Conservation (phyloP, 2,329 filamentous ascomycete species). For the Monilinia aucupariae region DNA sequence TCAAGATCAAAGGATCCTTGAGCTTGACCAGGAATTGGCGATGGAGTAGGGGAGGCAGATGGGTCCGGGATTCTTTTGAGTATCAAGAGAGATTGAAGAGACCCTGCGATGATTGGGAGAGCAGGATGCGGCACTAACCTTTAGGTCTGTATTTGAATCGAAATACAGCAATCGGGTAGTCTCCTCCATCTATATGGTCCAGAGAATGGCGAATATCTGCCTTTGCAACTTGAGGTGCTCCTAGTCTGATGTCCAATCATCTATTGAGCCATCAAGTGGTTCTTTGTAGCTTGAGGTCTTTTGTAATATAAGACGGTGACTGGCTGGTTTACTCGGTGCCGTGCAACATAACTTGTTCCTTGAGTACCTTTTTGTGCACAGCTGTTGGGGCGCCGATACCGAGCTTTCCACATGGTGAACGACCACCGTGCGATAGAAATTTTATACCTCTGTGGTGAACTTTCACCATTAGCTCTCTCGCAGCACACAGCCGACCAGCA, state of each 20-base stretch:
- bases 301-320: no score
- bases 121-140: background rate
- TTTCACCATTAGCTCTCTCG: background rate
- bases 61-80: background rate
- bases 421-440: no score
- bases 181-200: background rate
- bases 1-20: background rate
- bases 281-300: background rate
- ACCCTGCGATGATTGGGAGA: background rate
- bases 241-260: background rate
- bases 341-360: background rate
- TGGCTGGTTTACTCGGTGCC: background rate
- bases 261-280: background rate
- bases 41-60: background rate
- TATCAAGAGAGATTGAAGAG: constrained; percentile 11
- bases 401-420: background rate
- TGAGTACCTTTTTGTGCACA: constrained; percentile 12
- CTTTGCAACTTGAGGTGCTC: background rate
- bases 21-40: background rate
- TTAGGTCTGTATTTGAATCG: constrained; percentile 10
- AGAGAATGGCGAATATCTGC: rapidly evolving
- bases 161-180: background rate
- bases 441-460: background rate
- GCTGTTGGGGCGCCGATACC: no score
- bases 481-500: background rate